These are phyloP conservation scores for Remersonia thermophila DNA, from an alignment of 2,329 filamentous ascomycete species.

Conservation along the genomic window DNA sequence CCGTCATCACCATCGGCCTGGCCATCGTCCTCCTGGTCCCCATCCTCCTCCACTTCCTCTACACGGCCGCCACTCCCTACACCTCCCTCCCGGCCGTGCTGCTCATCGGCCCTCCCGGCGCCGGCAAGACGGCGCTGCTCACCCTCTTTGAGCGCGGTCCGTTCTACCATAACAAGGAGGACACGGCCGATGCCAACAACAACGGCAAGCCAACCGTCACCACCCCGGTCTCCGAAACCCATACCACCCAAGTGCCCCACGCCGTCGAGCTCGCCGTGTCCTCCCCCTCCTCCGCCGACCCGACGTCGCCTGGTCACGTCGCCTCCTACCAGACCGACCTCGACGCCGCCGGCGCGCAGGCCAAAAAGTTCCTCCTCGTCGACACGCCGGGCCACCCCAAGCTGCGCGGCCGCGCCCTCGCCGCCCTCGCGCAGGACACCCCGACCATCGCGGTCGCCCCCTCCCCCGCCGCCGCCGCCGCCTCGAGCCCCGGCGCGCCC, in stretches of 20 bases:
- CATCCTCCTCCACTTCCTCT: slow-evolving; percentile 61
- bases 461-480: slow-evolving; percentile 1
- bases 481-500: background rate
- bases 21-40: slow-evolving; percentile 62
- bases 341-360: slow-evolving; percentile 40
- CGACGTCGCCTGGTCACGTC: slow-evolving; percentile 15
- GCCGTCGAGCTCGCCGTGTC: slow-evolving; percentile 44
- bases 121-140: slow-evolving; percentile 81
- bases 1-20: slow-evolving; percentile 55
- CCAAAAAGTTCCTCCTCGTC: slow-evolving; percentile 61
- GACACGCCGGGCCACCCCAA: slow-evolving; percentile 97
- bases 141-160: slow-evolving; percentile 54
- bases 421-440: slow-evolving; percentile 26
- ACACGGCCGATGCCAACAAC: background rate
- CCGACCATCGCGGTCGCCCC: slow-evolving; percentile 3
- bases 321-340: slow-evolving; percentile 39
- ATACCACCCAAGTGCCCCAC: slow-evolving; percentile 40
- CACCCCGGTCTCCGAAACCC: slow-evolving; percentile 29
- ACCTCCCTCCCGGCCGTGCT: slow-evolving; percentile 64
- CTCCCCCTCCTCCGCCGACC: slow-evolving; percentile 25
- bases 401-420: slow-evolving; percentile 59
- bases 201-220: slow-evolving; percentile 10
- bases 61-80: slow-evolving; percentile 56
- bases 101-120: slow-evolving; percentile 66
- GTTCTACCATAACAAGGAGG: slow-evolving; percentile 1